Evolutionary conservation across 371 early-diverging fungal species (phyloP).

Genomic region (Apophysomyces sp.): DNA sequence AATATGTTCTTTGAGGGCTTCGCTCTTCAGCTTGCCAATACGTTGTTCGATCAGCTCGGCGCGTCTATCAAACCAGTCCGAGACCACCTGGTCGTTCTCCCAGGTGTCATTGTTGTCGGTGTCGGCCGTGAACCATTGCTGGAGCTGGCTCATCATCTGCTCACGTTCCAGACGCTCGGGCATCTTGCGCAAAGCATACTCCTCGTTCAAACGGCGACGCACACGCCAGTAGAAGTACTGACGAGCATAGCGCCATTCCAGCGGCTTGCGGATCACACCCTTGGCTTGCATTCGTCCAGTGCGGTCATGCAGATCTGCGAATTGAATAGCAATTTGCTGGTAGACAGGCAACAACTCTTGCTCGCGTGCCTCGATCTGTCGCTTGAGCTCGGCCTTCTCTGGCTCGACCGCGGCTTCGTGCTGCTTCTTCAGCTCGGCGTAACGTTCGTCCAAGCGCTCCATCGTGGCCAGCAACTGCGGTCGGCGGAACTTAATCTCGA

Average conservation of each 20-base stretch:
- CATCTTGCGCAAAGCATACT: slow-evolving; percentile 65
- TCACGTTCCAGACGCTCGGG: slow-evolving; percentile 44
- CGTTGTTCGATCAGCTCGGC: slow-evolving; percentile 45
- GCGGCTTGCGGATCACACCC: slow-evolving; percentile 79
- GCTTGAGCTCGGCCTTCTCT: slow-evolving; percentile 65
- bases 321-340: slow-evolving; percentile 93
- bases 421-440: slow-evolving; percentile 70
- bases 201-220: slow-evolving; percentile 77
- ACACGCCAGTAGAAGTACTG: slow-evolving; percentile 94
- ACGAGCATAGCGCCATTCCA: slow-evolving; percentile 85
- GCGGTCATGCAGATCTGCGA: slow-evolving; percentile 97
- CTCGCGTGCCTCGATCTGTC: slow-evolving; percentile 78
- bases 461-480: slow-evolving; percentile 89
- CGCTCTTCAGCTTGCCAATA: slow-evolving; percentile 40
- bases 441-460: slow-evolving; percentile 85
- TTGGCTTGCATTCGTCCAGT: slow-evolving; percentile 97
- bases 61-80: slow-evolving; percentile 67
- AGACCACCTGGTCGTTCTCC: slow-evolving; percentile 56
- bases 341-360: slow-evolving; percentile 86
- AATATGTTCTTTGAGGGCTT: slow-evolving; percentile 36
- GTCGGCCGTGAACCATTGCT: slow-evolving; percentile 61
- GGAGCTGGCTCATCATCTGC: slow-evolving; percentile 43
- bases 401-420: slow-evolving; percentile 50
- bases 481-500: slow-evolving; percentile 98
- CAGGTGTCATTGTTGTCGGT: slow-evolving; percentile 30